phyloP scores from a whole-genome alignment of 1,284 basidiomycete genomes.

The Athelia sp. region DNA sequence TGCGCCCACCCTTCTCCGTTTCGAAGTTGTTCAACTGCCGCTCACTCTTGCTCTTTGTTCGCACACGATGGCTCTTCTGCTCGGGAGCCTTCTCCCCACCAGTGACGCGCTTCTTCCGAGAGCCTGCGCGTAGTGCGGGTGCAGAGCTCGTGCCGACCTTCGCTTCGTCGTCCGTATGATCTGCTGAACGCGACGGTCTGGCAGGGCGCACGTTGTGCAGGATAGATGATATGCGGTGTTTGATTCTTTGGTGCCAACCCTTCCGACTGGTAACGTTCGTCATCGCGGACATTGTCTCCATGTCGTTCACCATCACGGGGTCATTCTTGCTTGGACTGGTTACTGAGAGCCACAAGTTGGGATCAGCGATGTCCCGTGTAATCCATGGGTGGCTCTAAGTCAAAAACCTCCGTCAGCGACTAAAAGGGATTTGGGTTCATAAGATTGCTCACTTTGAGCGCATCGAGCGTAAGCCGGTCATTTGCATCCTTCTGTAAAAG shows the following conservation, averaged over 20 bases:
- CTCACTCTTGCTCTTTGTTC: not conserved
- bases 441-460: slow-evolving; percentile 59
- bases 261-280: slow-evolving; percentile 43
- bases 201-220: slow-evolving; percentile 37
- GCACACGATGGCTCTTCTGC: not conserved
- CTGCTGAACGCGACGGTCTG: slow-evolving; percentile 28
- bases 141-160: slow-evolving; percentile 26
- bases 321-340: slow-evolving; percentile 63
- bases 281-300: slow-evolving; percentile 79
- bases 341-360: slow-evolving; percentile 73
- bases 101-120: not conserved
- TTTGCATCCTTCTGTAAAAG: slow-evolving; percentile 78
- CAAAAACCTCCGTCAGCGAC: not conserved
- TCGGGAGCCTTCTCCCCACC: not conserved
- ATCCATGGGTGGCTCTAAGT: slow-evolving; percentile 61
- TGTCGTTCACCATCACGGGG: slow-evolving; percentile 68
- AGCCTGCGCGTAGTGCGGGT: slow-evolving; percentile 8
- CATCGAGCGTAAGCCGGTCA: slow-evolving; percentile 66
- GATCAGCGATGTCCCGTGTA: slow-evolving; percentile 66
- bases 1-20: too few species aligned
- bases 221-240: slow-evolving; percentile 42
- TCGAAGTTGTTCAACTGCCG: too few species aligned
- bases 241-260: slow-evolving; percentile 37
- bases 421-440: not conserved
- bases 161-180: slow-evolving; percentile 14